Evolutionary conservation across 768 basidiomycete genomes (phyloP), one percentile per base, ranked within the genome.

Genomic region (Tricholoma sp.): DNA sequence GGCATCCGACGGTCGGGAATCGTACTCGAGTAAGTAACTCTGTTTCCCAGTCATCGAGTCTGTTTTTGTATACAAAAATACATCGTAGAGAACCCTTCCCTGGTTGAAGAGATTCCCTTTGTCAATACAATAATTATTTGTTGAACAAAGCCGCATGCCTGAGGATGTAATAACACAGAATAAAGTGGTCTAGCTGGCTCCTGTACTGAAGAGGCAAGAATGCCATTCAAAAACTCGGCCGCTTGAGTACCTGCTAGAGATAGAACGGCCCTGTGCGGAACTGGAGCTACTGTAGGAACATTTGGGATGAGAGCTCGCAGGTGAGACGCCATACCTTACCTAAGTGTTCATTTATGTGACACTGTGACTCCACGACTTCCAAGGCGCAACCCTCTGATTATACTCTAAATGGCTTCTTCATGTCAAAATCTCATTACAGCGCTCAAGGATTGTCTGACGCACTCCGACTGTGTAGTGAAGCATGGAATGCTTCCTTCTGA

Each of bases 11-110:
- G 79, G 69, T 49, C 83, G 75, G 10, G 82, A 71, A 68, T 94
- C 85, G 65, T 86, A 84, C 67, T 92, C 91, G 57, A 91, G 69
- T 47, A 92, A 71, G 67, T 86, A 91, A 16, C 80, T 82, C 14
- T 69, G 72, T 19, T 76, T 70, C 11, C 82, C 75, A 18, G 71
- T 71, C 27, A 18, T 10, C 37, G 69, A 64, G 45, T 73, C 72
- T 9, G 75, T 71, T 27, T 77, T 74, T 12, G 87, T 84, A 69
- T 92, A 91, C 60, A 97, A 77, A 71, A 98, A 94, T 52, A 88
- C 73, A 69, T 98, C 95, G 67, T 94, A 87, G 47, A 97, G 75
- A 29, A 98, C 84, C 67, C 94, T 82, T 39, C 96, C 96, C 94
- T 95, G 64, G 19, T 65, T 39, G 22, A 53, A 65, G 14, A 56